Conservation (phyloP, 352 stramenopile species). For the Pythium diclinum region DNA sequence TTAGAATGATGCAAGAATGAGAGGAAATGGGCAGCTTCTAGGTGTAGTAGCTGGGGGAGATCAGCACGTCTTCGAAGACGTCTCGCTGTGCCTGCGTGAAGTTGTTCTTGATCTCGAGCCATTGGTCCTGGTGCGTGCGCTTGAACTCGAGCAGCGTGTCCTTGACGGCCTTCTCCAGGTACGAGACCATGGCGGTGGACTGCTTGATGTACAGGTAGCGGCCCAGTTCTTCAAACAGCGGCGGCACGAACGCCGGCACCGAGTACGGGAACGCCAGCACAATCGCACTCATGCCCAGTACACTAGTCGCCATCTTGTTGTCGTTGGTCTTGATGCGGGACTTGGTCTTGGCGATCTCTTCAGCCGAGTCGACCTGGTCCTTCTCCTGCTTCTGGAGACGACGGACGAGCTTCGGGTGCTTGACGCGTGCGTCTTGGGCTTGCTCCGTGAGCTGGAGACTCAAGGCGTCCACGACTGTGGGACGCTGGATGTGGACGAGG, state of each 20-base stretch:
- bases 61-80: conserved; percentile 73
- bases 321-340: conserved; percentile 46
- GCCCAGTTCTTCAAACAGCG: conserved; percentile 71
- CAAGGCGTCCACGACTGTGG: conserved; percentile 32
- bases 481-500: conserved; percentile 57
- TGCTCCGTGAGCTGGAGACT: conserved; percentile 37
- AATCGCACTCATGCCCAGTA: conserved; percentile 66
- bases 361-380: conserved; percentile 30
- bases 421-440: conserved; percentile 39
- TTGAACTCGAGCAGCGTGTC: conserved; percentile 83
- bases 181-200: conserved; percentile 53
- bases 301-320: conserved; percentile 54
- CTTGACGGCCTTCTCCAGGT: conserved; percentile 70
- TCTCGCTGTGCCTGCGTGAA: conserved; percentile 62
- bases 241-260: conserved; percentile 60
- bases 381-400: conserved; percentile 41
- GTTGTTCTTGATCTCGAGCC: conserved; percentile 63
- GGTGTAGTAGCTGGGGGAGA: conserved; percentile 74
- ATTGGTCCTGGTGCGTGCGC: conserved; percentile 82
- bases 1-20: no score
- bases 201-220: conserved; percentile 67
- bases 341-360: conserved; percentile 31
- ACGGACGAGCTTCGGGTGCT: conserved; percentile 63
- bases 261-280: conserved; percentile 78
- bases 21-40: conserved; percentile 11